A percentile compares a stretch with the other conserved stretches of the same genome.
Conservation (phyloP, 768 basidiomycete genomes). For the Russula dissimulans region DNA sequence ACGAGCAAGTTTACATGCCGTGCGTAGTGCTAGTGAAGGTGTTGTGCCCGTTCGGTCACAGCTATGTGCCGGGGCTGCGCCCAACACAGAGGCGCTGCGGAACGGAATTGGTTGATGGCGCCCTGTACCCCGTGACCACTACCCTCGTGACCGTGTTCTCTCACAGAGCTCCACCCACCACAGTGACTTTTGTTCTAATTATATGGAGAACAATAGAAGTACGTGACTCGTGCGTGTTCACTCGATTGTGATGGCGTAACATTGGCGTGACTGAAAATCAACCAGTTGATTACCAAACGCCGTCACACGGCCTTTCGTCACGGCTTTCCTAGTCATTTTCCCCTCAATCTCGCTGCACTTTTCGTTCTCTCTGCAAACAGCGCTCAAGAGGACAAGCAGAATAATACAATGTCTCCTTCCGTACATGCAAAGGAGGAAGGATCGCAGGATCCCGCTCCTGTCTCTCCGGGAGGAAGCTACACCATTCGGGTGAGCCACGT, state of each 20-base stretch:
- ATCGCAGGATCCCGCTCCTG: conserved; percentile 44
- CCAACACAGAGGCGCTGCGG: no score
- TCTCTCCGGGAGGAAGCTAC: conserved; percentile 70
- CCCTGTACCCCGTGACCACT: background rate
- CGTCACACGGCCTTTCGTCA: conserved; percentile 11
- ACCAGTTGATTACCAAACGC: background rate
- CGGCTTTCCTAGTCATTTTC: conserved; percentile 7
- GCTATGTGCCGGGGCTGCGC: no score
- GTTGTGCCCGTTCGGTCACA: background rate
- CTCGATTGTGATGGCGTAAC: background rate
- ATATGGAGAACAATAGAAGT: no score
- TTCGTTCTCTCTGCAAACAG: background rate
- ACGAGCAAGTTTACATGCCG: background rate
- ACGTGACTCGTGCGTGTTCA: background rate
- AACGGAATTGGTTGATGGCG: no score
- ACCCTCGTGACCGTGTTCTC: background rate
- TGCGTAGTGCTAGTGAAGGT: background rate
- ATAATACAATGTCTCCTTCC: conserved; percentile 16
- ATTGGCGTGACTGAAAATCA: background rate
- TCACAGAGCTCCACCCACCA: no score
- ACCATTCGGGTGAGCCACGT: conserved; percentile 52
- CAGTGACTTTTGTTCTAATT: no score
- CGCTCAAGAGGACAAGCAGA: background rate
- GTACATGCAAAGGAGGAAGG: conserved; percentile 29
- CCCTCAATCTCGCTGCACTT: background rate